These are phyloP conservation scores for Cicer judaicum DNA, from an alignment of 306 rosid genomes.

Conservation along the genomic window DNA sequence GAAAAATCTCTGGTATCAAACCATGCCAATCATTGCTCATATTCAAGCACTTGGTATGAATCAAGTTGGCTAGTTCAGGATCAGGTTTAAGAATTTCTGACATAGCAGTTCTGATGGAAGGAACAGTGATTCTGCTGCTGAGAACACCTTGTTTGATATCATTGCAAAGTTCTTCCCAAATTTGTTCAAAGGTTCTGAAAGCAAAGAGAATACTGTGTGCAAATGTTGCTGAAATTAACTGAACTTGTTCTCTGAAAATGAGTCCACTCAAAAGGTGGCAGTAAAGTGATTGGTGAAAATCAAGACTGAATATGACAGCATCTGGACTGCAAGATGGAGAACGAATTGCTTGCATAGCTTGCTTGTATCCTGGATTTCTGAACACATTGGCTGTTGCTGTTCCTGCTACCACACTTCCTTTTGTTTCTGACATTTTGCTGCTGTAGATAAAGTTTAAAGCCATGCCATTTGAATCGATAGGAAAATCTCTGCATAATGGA, in stretches of 20 bases:
- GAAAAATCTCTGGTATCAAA: slow-evolving; percentile 80
- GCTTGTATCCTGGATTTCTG: slow-evolving; percentile 48
- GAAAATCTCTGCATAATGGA: slow-evolving; percentile 66
- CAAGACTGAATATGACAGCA: slow-evolving; percentile 85
- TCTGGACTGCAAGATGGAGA: slow-evolving; percentile 78
- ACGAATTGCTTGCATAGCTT: slow-evolving; percentile 57
- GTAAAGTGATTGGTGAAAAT: slow-evolving; percentile 80
- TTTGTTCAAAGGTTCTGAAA: slow-evolving; percentile 73
- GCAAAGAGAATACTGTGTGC: slow-evolving; percentile 84
- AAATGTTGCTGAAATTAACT: slow-evolving; percentile 66
- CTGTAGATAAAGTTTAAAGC: slow-evolving; percentile 77
- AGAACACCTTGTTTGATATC: slow-evolving; percentile 74
- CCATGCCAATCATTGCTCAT: slow-evolving; percentile 82
- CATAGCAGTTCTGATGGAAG: slow-evolving; percentile 64
- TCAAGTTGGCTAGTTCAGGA: slow-evolving; percentile 73
- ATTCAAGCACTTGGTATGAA: slow-evolving; percentile 55
- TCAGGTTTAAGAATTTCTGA: slow-evolving; percentile 74
- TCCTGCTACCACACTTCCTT: slow-evolving; percentile 78
- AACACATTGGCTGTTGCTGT: slow-evolving; percentile 81
- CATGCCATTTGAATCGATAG: slow-evolving; percentile 66
- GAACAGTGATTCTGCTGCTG: slow-evolving; percentile 54
- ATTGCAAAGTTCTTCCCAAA: slow-evolving; percentile 76
- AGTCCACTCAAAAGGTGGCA: slow-evolving; percentile 91
- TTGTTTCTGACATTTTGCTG: slow-evolving; percentile 70
- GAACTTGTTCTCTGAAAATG: slow-evolving; percentile 63